Percentiles rank a stretch among this genome's conserved stretches.
These are phyloP conservation scores for Leishmania major DNA, from an alignment of 208 protist species.

Conservation along the genomic window DNA sequence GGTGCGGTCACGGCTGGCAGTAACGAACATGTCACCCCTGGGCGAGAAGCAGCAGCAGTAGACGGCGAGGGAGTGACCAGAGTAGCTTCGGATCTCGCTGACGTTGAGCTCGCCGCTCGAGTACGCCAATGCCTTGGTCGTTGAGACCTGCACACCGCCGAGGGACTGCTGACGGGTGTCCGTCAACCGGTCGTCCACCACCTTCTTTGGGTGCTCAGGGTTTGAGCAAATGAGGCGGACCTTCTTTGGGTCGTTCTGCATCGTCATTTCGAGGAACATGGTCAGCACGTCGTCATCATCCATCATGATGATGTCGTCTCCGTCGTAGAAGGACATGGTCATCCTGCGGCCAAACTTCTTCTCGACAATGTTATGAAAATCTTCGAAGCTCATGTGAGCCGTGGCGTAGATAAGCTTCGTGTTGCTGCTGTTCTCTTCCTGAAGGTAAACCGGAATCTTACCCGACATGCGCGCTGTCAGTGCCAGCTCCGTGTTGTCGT, in stretches of 20 bases:
- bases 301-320: constrained; percentile 77
- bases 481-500: constrained; percentile 40
- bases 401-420: constrained; percentile 78
- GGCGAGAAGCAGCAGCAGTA: constrained; percentile 86
- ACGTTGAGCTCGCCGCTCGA: constrained; percentile 67
- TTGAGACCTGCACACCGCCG: not conserved
- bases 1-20: constrained; percentile 79
- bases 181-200: constrained; percentile 54
- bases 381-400: constrained; percentile 66
- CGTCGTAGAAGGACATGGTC: constrained; percentile 80
- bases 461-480: constrained; percentile 47
- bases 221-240: constrained; percentile 75
- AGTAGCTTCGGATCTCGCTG: constrained; percentile 55
- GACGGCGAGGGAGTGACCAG: constrained; percentile 69
- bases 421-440: constrained; percentile 51
- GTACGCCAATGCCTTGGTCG: constrained; percentile 44
- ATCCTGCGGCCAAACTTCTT: constrained; percentile 82
- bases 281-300: constrained; percentile 87
- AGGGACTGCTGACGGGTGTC: constrained; percentile 23
- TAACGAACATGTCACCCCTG: constrained; percentile 76
- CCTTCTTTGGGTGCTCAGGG: constrained; percentile 28
- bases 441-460: constrained; percentile 81
- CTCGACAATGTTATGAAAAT: constrained; percentile 70
- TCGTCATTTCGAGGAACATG: constrained; percentile 81
- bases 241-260: constrained; percentile 61